phyloP scores from a whole-genome alignment of 345 rosid species.

The Clarkia xantiana region DNA sequence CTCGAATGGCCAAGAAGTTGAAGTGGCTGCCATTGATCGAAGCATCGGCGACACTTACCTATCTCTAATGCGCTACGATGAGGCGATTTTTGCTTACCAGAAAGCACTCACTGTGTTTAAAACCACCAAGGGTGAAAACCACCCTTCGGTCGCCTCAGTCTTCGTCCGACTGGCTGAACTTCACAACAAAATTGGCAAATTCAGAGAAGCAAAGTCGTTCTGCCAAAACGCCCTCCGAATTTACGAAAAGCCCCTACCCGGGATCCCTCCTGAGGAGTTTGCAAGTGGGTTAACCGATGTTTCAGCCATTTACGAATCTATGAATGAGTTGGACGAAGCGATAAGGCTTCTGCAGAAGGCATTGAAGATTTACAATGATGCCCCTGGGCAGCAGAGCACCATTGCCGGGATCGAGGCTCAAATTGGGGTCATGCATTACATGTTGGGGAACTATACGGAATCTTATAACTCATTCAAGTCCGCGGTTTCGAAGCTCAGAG shows the following conservation, averaged over 20 bases:
- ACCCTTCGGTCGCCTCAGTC: constrained; percentile 68
- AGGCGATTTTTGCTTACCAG: constrained; percentile 70
- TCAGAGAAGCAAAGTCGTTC: constrained; percentile 61
- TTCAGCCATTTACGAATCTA: constrained; percentile 70
- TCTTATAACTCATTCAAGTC: constrained; percentile 54
- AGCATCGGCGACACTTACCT: constrained; percentile 83
- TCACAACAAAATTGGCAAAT: constrained; percentile 61
- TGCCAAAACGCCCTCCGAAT: constrained; percentile 71
- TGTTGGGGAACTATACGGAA: constrained; percentile 61
- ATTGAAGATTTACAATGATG: constrained; percentile 35
- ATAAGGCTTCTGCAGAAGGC: constrained; percentile 58
- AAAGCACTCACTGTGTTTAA: constrained; percentile 72
- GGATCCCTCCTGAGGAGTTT: constrained; percentile 55
- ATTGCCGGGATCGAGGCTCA: constrained; percentile 88
- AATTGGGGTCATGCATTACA: constrained; percentile 75
- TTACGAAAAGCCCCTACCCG: constrained; percentile 40
- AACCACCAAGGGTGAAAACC: constrained; percentile 60
- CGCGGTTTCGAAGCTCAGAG: constrained; percentile 62
- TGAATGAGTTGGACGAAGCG: constrained; percentile 51
- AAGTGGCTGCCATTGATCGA: constrained; percentile 69
- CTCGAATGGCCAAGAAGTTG: constrained; percentile 43
- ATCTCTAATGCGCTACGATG: constrained; percentile 63
- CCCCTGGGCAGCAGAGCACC: constrained; percentile 47
- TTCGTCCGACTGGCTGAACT: constrained; percentile 71
- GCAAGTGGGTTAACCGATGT: constrained; percentile 73